Evolutionary conservation across 495 filamentous ascomycete species (phyloP), one percentile per base, ranked within the genome.

Genomic region (Friedmanniomyces endolithicus): DNA sequence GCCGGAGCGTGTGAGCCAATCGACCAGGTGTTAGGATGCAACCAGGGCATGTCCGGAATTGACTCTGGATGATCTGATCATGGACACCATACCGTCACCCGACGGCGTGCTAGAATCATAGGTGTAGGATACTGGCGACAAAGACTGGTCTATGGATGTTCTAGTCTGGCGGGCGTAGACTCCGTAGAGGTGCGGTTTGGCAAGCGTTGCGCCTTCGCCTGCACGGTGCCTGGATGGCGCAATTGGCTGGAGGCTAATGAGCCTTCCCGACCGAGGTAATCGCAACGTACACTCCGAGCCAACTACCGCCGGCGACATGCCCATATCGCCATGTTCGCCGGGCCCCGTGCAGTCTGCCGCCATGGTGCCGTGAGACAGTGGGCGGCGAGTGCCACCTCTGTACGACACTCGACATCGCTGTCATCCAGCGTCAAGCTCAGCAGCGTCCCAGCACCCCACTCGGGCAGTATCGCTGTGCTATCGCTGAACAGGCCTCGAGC

Each of bases 401-500:
- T 43, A 39, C 49, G 49, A 40, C 24, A 52, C 56, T 37, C 52
- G 33, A 49, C 50, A 29, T 52, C 52, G 2, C 46, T 57, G 22
- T 46, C 45, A 2, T 49, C 60, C 0, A 48, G 35, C 34, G 79
- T 97, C 64, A 80, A 81, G 54, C 74, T 80, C 52, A 79, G 75
- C 43, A 79, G 84, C 66, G 63, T 95, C 37, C 85, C 84, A 35
- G 86, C 92, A 0, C 84, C 92, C 0, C 81, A 85, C 61, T 78
- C 79, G 4, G 92, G 92, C 54, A 82, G 82, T 70, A 90, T 98
- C 67, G 83, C 86, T 41, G 77, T 97, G 57, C 78, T 98, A 50
- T 83, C 87, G 49, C 81, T 98, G 59, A 87, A 94, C 69, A 80
- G 87, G 12, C 92, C 89, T 2, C 64, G 75, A 0, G 85, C 88